Percentiles rank a stretch among this genome's conserved stretches.
phyloP scores from a whole-genome alignment of 148 eudicot species.

The Fagopyrum tataricum region DNA sequence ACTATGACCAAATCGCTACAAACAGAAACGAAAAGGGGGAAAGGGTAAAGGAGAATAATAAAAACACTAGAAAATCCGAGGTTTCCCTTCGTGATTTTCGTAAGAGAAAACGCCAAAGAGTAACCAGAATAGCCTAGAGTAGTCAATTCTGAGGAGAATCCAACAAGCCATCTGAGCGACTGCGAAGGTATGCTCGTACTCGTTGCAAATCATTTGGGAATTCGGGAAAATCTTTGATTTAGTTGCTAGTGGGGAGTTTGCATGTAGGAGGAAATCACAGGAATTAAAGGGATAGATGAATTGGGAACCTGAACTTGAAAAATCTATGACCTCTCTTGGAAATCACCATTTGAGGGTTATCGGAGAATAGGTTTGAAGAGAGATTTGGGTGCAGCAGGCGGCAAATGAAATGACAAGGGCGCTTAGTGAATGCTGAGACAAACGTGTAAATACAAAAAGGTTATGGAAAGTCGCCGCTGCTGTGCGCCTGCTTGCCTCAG shows the following conservation, averaged over 20 bases:
- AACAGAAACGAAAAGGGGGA: neutral
- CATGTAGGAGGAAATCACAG: neutral
- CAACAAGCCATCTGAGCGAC: conserved; percentile 44
- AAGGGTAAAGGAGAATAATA: neutral
- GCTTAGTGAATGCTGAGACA: neutral
- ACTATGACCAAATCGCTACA: neutral
- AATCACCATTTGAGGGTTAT: conserved; percentile 4
- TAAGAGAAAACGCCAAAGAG: conserved; percentile 72
- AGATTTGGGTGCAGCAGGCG: neutral
- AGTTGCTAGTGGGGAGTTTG: neutral
- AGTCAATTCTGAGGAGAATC: conserved; percentile 72
- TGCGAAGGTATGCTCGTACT: conserved; percentile 8
- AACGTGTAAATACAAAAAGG: neutral
- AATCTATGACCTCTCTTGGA: neutral
- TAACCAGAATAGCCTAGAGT: conserved; percentile 74
- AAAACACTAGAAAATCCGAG: conserved; percentile 52
- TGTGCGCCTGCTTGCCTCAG: neutral
- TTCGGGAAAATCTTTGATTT: neutral
- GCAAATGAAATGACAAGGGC: neutral
- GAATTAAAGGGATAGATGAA: neutral
- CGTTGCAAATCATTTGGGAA: neutral
- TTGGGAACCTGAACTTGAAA: conserved; percentile 4
- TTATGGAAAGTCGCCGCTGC: neutral
- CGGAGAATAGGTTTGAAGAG: neutral
- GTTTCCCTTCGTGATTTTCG: conserved; percentile 73